Conservation (phyloP, 2,329 filamentous ascomycete genomes). For the Colletotrichum ledebouriae region DNA sequence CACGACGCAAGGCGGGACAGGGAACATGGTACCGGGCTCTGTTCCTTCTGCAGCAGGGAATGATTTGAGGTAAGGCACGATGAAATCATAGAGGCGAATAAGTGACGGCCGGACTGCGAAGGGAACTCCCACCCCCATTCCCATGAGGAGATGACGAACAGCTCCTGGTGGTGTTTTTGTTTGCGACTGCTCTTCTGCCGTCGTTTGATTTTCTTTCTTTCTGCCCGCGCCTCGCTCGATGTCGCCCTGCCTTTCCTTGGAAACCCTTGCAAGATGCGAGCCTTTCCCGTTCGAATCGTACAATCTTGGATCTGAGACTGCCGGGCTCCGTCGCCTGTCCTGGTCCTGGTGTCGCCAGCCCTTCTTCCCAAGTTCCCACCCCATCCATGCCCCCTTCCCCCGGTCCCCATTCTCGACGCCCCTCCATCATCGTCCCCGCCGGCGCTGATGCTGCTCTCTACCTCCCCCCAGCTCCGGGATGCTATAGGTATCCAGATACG, state of each 20-base stretch:
- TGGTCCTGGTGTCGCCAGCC: background rate
- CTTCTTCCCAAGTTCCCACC: background rate
- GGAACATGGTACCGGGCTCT: conserved; percentile 8
- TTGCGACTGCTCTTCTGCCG: background rate
- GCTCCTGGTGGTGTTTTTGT: conserved; percentile 25
- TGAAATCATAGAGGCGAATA: too few species aligned
- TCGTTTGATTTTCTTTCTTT: background rate
- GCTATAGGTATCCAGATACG: conserved; percentile 36
- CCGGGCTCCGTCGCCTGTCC: conserved; percentile 26
- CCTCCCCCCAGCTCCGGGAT: conserved; percentile 16
- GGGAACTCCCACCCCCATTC: conserved; percentile 1
- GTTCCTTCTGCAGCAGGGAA: background rate
- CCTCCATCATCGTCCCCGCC: conserved; percentile 2
- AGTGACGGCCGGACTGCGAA: background rate
- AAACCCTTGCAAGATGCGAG: conserved; percentile 7
- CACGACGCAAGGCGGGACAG: conserved; percentile 26
- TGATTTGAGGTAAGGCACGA: background rate
- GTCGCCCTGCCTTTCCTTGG: conserved; percentile 14
- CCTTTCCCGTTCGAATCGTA: conserved; percentile 20
- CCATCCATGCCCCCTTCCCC: too few species aligned
- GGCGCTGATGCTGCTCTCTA: conserved; percentile 13
- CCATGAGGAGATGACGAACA: conserved; percentile 35
- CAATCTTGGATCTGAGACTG: conserved; percentile 32
- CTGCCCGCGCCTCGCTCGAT: background rate
- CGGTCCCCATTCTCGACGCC: conserved; percentile 8